Base-by-base conservation (phyloP, 768 basidiomycete genomes). In the Boletellus sp. region DNA sequence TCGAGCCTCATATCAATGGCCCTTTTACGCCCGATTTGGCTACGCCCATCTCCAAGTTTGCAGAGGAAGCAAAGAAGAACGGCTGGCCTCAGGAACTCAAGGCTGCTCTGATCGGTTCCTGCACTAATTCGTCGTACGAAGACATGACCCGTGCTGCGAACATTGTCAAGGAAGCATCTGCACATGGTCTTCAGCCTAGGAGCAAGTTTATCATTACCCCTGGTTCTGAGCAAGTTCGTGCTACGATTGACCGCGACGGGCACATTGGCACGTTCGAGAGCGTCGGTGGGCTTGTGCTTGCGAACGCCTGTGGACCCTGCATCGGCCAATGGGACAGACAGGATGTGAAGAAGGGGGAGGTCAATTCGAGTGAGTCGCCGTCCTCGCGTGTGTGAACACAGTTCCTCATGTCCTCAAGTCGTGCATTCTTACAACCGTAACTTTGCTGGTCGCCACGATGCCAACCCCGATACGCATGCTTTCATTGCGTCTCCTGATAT, bases 391-490 rank as follows among this genome's bases (percentile, higher is more conserved):
- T 17, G 24, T 8, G 23, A 13, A 26, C 26, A 23, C n/a, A 7
- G 8, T 24, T 42, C 52, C 53, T 57, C 23, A 47, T 43, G 34
- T 20, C 10, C 10, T 16, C 34, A 41, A 92, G 90, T 98, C 78
- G 91, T 99, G 73, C 95, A 95, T 45, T 97, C 94, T 17, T 99
- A 99, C 83, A 99, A 99, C 85, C 94, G 96, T 70, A 99, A 99
- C 85, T 99, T 99, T 78, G 97, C 96, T 59, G 96, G 95, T 51
- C 93, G 96, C 67, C 98, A 99, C 72, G 96, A 98, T 63, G 94
- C 95, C 61, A 98, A 99, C 83, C 94, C 95, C 20, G 94, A 93
- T 54, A 99, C 96, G 31, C 96, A 98, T 72, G 90, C 92, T 42
- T 95, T 94, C 65, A 91, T 95, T 63, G 86, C 92, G 35, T 93